Conservation (phyloP, 257 asterid genomes). For the Fraxinus pennsylvanica region DNA sequence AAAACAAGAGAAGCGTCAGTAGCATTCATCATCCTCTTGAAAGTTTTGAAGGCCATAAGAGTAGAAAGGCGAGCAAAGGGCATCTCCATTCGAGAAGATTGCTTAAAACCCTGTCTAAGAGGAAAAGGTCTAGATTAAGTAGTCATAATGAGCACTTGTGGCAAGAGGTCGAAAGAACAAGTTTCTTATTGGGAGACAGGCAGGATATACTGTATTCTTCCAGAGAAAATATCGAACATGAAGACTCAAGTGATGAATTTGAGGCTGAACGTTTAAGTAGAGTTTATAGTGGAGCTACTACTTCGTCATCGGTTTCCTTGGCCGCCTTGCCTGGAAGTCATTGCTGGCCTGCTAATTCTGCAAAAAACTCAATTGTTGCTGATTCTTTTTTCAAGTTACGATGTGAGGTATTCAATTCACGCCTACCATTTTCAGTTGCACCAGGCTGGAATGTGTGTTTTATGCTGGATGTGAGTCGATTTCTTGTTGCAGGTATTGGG, state of each 20-base stretch:
- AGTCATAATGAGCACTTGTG: conserved; percentile 58
- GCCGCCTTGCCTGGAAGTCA: conserved; percentile 63
- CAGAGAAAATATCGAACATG: conserved; percentile 47
- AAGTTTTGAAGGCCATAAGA: conserved; percentile 57
- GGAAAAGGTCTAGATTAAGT: conserved; percentile 67
- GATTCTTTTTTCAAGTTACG: conserved; percentile 73
- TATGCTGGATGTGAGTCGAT: conserved; percentile 27
- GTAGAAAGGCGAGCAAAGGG: conserved; percentile 53
- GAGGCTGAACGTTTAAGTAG: conserved; percentile 63
- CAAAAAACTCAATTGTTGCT: conserved; percentile 61
- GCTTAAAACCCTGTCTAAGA: conserved; percentile 51
- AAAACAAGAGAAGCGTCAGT: conserved; percentile 67
- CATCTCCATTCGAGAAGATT: conserved; percentile 47
- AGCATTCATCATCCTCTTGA: conserved; percentile 95
- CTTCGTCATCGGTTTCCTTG: conserved; percentile 69
- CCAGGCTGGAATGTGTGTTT: conserved; percentile 22
- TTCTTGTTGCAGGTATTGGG: conserved; percentile 68
- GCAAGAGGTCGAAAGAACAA: conserved; percentile 84
- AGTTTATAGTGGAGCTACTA: conserved; percentile 59
- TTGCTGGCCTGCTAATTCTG: conserved; percentile 51
- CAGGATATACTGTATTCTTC: conserved; percentile 59
- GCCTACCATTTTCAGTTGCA: conserved; percentile 17
- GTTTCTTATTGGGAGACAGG: conserved; percentile 71
- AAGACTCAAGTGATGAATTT: conserved; percentile 72
- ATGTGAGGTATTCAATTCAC: conserved; percentile 75